Evolutionary conservation across 2,329 filamentous ascomycete species (phyloP).

Genomic region (Paraphoma chrysanthemicola): DNA sequence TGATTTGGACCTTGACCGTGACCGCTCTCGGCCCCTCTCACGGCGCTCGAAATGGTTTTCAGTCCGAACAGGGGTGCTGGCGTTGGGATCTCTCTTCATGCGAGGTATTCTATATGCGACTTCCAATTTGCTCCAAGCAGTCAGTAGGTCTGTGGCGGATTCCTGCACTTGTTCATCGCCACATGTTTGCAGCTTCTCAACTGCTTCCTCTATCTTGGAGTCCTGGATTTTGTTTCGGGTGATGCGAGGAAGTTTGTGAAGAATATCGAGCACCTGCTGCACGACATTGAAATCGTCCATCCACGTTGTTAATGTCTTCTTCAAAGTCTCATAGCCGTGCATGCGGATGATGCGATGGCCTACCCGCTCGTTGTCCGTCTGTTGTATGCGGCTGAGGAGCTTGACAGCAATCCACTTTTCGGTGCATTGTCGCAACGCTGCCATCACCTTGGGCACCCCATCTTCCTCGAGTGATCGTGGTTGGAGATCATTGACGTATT

Average conservation of each 20-base stretch:
- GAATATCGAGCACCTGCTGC: slow-evolving; percentile 85
- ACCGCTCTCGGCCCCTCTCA: slow-evolving; percentile 57
- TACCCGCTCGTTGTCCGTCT: slow-evolving; percentile 84
- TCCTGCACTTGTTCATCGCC: slow-evolving; percentile 77
- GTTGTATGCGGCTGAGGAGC: slow-evolving; percentile 85
- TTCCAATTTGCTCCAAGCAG: slow-evolving; percentile 88
- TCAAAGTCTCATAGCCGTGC: slow-evolving; percentile 96
- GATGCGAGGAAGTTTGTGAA: slow-evolving; percentile 85
- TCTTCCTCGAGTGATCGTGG: slow-evolving; percentile 80
- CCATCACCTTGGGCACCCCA: slow-evolving; percentile 93
- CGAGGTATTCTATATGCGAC: slow-evolving; percentile 91
- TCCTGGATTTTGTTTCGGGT: slow-evolving; percentile 97
- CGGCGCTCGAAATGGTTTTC: slow-evolving; percentile 68
- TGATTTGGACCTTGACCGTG: slow-evolving; percentile 58
- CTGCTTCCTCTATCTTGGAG: slow-evolving; percentile 87
- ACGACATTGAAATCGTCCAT: slow-evolving; percentile 89
- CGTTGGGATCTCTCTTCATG: slow-evolving; percentile 80
- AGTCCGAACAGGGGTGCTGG: slow-evolving; percentile 40
- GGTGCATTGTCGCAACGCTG: slow-evolving; percentile 94
- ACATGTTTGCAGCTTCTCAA: slow-evolving; percentile 71
- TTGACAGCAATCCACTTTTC: slow-evolving; percentile 99
- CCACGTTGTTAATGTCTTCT: slow-evolving; percentile 83
- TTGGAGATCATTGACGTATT: slow-evolving; percentile 90
- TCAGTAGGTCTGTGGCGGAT: slow-evolving; percentile 74
- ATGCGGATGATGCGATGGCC: slow-evolving; percentile 90